Base-by-base conservation (phyloP, 352 stramenopile species). In the Aphanomyces euteiches region DNA sequence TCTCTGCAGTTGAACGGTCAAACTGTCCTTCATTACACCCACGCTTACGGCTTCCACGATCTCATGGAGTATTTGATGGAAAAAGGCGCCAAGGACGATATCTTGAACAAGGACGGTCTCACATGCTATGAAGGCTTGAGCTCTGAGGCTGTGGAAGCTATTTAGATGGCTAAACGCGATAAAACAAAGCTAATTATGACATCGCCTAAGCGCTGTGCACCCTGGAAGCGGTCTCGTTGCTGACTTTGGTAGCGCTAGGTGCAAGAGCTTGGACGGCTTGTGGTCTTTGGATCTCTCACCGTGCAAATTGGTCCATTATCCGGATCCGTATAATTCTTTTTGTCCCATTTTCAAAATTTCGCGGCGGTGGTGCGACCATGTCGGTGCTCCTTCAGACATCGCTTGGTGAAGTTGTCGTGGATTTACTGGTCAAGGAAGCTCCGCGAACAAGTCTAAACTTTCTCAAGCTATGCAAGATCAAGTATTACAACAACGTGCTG, bases 51-150 rank as follows among this genome's bases (percentile, higher is more conserved):
- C 8, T 98, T 98, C 78, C 88, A 97, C 61, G 88, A 96, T 41
- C 77, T 98, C 54, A 93, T 92, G 73, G 85, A 97, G 58, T 98
- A 98, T 72, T 68, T 98, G 48, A 90, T 98, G 67, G 82, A 90
- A n/a, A 98, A 98, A 73, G 95, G 96, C 3, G 93, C 94, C 2
- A 83, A 92, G 39, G 92, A 97, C 72, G 91, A 90, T 67, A 72
- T 98, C 17, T 54, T 90, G 39, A 98, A 98, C 63, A 79, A 90
- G 7, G 92, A 98, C 70, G 93, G 95, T 4, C 82, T 98, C 39
- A 98, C 93, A 3, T 98, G 92, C 64, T 98, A 98, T 72, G 94
- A 98, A 79, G 94, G 94, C 5, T 73, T 98, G 34, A 93, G 73
- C 40, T 86, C 93, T 57, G 88, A 96, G 69, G 81, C 89, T 3